phyloP scores from a whole-genome alignment of 2,329 filamentous ascomycete genomes.

The Botrytis tulipae region DNA sequence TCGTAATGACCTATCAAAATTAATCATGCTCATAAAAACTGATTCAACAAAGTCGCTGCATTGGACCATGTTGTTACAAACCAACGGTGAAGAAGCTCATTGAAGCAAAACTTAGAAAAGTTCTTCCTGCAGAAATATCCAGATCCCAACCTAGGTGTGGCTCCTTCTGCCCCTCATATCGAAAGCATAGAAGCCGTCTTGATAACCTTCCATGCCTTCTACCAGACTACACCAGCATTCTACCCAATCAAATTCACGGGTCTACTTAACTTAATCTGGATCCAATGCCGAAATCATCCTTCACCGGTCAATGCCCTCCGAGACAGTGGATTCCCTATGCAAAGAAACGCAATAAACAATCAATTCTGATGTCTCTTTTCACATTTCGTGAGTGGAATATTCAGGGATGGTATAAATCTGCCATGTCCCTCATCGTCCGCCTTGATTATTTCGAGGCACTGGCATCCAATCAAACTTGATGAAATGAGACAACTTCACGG shows the following conservation, averaged over 20 bases:
- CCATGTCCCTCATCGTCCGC: conserved; percentile 18
- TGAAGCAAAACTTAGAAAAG: neutral
- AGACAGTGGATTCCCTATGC: conserved; percentile 10
- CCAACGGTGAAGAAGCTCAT: conserved; percentile 13
- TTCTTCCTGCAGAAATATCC: conserved; percentile 13
- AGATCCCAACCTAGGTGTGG: conserved; percentile 2
- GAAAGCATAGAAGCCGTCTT: conserved; percentile 10
- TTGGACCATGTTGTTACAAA: neutral
- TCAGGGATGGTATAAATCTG: conserved; percentile 16
- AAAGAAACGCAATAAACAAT: conserved; percentile 1
- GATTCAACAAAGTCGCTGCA: neutral
- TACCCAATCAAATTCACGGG: conserved; percentile 2
- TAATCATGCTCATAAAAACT: neutral
- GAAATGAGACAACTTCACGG: conserved; percentile 16
- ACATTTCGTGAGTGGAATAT: conserved; percentile 16
- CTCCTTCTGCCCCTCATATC: conserved; percentile 10
- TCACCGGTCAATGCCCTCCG: conserved; percentile 19
- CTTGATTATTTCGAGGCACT: conserved; percentile 1
- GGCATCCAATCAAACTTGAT: conserved; percentile 5
- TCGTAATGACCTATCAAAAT: conserved; percentile 1
- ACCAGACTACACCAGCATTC: conserved; percentile 7
- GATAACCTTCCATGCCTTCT: conserved; percentile 20
- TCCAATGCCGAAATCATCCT: conserved; percentile 10
- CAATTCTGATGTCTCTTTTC: neutral
- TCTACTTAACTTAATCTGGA: conserved; percentile 10